Base-by-base conservation (phyloP, 2,329 filamentous ascomycete genomes). In the Scytalidium sp. region DNA sequence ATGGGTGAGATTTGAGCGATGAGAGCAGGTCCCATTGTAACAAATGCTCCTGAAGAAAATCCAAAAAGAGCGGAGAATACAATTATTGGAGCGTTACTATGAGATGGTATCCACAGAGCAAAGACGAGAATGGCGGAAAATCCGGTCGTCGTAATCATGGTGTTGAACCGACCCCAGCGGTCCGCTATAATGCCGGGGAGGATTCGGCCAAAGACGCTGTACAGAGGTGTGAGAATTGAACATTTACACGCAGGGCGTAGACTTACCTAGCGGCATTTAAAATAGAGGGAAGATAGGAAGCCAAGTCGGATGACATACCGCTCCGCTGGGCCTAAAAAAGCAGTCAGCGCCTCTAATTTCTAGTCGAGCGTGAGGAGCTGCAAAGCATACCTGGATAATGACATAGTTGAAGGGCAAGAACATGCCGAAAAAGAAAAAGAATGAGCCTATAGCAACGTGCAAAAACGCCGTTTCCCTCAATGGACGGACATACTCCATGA, bases 1-100 rank as follows among this genome's bases (percentile, higher is more conserved):
- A 89, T 78, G 42, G 88, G 84, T 1, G 80, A 84, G 53, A 90
- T 86, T 60, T 90, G 85, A 1, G 84, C 85, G 19, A 91, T 72
- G 13, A 87, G 70, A 0, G 84, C 77, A 0, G 87, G 83, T 0
- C 74, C 73, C 17, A 90, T 69, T 0, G 80, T 80, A 29, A 87
- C 79, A 58, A 84, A 87, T 2, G 80, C 80, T 11, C 87, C 87
- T 0, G 81, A 84, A 13, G 76, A 76, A 63, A 90, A 88, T 17
- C 86, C 87, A 56, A 87, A 90, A 6, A 88, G 66, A n/a, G 78
- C 72, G 11, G 79, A 75, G 64, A 88, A 90, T 29, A 82, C 72
- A 45, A 89, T 75, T 50, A 85, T 79, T 1, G 79, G 75, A 0
- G 76, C 75, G 9, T 83, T 78, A 32, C 71, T 71, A 3, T 68